Base-by-base conservation (phyloP, 2,329 filamentous ascomycete genomes). In the Podosphaera aphanis region DNA sequence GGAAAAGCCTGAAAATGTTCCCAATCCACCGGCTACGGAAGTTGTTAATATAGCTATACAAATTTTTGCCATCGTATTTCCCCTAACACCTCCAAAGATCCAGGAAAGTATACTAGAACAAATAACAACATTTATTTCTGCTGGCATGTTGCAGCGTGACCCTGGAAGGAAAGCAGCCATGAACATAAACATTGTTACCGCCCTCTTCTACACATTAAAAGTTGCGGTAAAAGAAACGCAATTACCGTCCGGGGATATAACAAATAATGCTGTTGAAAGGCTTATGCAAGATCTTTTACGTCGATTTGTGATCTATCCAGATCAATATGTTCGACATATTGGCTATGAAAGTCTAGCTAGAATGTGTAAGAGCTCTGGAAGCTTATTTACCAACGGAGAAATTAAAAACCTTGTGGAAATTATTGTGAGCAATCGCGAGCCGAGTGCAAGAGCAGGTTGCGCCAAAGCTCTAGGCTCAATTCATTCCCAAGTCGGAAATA, bases 91-190 rank as follows among this genome's bases (percentile, higher is more conserved):
- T 0, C 71, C 83, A 3, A 93, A 88, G 57, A 83, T 98, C 2
- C 90, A 98, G 57, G 90, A 98, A 60, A 94, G 88, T 57, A 83
- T 93, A 42, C 66, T 98, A 8, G 90, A 98, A 60, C 90, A 98
- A 58, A 78, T 95, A 42, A 79, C 83, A 15, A 90, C 83, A 0
- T 93, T 92, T 56, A 67, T 90, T n/a, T 80, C 83, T 0, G 81
- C 85, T 1, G 74, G 76, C 0, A 75, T 73, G 43, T 66, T 94
- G 19, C 82, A 88, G 53, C 74, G 90, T 51, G 90, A 95, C 54
- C 79, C 80, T 1, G 86, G 86, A 5, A 73, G 88, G 44, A 93
- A 83, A 60, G 81, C 85, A 27, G 90, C 92, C 2, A 85, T 98
- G 62, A 79, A 77, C 49, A 81, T 94, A 49, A 98, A 98, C 55